These are phyloP conservation scores for Septoria petroselini DNA, from an alignment of 2,329 filamentous ascomycete species.

Conservation along the genomic window DNA sequence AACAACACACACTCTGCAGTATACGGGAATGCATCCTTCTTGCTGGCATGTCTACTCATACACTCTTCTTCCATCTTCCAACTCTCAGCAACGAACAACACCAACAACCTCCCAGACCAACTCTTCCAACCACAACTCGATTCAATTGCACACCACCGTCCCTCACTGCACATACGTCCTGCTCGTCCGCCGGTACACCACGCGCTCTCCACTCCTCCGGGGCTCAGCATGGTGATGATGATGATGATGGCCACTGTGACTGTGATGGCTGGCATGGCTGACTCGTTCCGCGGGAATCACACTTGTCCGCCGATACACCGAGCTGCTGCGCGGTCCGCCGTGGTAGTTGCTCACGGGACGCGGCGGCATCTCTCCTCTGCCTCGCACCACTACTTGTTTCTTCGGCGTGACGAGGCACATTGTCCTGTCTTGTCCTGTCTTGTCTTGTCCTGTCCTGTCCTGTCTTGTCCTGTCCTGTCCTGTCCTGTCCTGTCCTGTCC, in stretches of 20 bases:
- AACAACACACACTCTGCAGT: too few species aligned
- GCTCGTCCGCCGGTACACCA: constrained; percentile 28
- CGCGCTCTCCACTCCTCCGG: constrained; percentile 21
- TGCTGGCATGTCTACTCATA: too few species aligned
- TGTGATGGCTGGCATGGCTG: constrained; percentile 27
- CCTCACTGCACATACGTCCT: constrained; percentile 29
- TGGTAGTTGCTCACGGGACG: constrained; percentile 37
- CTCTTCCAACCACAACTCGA: too few species aligned
- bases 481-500: too few species aligned
- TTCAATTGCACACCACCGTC: neutral
- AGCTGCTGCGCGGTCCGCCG: constrained; percentile 24
- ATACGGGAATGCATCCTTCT: too few species aligned
- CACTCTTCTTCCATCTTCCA: too few species aligned
- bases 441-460: too few species aligned
- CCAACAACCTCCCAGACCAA: too few species aligned
- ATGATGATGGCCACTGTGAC: constrained; percentile 20
- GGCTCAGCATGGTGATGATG: constrained; percentile 15
- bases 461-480: too few species aligned
- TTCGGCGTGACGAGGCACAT: constrained; percentile 36
- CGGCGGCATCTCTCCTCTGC: constrained; percentile 29
- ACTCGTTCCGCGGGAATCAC: constrained; percentile 25
- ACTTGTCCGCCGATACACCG: constrained; percentile 26
- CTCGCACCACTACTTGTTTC: constrained; percentile 23
- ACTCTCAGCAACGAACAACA: too few species aligned
- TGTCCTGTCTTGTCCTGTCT: neutral